phyloP scores from a whole-genome alignment of 2,329 filamentous ascomycete species.

The Xylariaceae sp. region DNA sequence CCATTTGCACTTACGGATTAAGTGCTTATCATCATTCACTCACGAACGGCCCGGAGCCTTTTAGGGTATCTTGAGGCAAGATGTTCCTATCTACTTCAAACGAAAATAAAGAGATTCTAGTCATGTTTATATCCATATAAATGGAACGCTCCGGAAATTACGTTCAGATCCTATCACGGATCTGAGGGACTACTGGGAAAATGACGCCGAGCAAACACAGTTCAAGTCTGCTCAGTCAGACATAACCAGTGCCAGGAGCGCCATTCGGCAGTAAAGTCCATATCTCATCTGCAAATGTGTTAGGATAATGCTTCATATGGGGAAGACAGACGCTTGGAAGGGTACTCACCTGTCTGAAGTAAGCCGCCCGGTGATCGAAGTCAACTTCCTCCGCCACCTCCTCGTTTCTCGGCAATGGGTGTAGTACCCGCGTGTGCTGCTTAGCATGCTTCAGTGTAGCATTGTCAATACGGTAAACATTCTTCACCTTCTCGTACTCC shows the following conservation, averaged over 20 bases:
- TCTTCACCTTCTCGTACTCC: constrained; percentile 83
- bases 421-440: constrained; percentile 88
- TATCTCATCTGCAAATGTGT: constrained; percentile 75
- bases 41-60: constrained; percentile 30
- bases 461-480: constrained; percentile 86
- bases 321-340: not conserved
- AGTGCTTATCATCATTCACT: constrained; percentile 32
- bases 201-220: not conserved
- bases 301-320: constrained; percentile 31
- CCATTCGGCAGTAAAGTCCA: constrained; percentile 97
- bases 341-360: constrained; percentile 97
- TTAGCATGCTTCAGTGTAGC: constrained; percentile 86
- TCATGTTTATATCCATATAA: constrained; percentile 18
- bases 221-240: constrained; percentile 34
- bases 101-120: constrained; percentile 16
- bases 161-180: not conserved
- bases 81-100: constrained; percentile 29
- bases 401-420: constrained; percentile 87
- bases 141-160: constrained; percentile 14
- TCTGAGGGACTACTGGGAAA: not conserved
- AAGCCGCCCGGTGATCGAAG: constrained; percentile 92
- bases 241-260: constrained; percentile 90
- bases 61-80: constrained; percentile 25
- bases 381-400: constrained; percentile 96
- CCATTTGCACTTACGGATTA: constrained; percentile 12